Conservation (phyloP, 2,329 filamentous ascomycete species). For the Phoma sp. region DNA sequence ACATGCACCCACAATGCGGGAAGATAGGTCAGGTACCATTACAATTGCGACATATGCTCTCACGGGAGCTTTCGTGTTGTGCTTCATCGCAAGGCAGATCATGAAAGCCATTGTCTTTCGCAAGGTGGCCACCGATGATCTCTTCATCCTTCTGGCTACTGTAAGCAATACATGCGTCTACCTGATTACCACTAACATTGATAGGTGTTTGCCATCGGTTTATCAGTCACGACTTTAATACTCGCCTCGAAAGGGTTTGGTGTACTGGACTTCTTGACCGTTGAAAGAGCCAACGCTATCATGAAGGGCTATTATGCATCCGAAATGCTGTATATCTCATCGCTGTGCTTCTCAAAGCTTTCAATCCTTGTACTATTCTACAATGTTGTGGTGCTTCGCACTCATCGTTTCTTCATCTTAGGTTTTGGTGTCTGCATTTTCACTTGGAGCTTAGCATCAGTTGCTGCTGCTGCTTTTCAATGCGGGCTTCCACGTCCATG, state of each 20-base stretch:
- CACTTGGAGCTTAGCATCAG: constrained; percentile 37
- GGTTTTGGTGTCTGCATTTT: constrained; percentile 33
- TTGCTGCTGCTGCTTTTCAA: constrained; percentile 38
- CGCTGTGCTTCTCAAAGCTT: constrained; percentile 42
- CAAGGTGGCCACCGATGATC: constrained; percentile 37
- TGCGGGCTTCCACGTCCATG: constrained; percentile 43
- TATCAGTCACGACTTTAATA: constrained; percentile 36
- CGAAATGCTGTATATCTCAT: constrained; percentile 42
- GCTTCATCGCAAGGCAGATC: constrained; percentile 35
- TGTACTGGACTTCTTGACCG: constrained; percentile 19
- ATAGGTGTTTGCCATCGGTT: constrained; percentile 36
- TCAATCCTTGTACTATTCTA: constrained; percentile 40
- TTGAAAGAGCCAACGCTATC: constrained; percentile 28
- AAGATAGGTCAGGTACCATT: constrained; percentile 31
- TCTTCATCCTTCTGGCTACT: constrained; percentile 41
- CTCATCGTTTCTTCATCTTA: constrained; percentile 29
- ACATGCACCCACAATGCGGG: background rate
- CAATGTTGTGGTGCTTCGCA: constrained; percentile 28
- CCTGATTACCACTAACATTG: constrained; percentile 12
- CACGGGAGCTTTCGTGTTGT: constrained; percentile 28
- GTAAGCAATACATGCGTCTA: constrained; percentile 21
- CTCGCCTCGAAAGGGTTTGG: constrained; percentile 39
- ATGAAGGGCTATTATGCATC: constrained; percentile 45
- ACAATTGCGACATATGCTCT: constrained; percentile 38
- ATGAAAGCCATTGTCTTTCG: constrained; percentile 37